Base-by-base conservation (phyloP, 345 rosid genomes). In the Citrus mangshanensis region DNA sequence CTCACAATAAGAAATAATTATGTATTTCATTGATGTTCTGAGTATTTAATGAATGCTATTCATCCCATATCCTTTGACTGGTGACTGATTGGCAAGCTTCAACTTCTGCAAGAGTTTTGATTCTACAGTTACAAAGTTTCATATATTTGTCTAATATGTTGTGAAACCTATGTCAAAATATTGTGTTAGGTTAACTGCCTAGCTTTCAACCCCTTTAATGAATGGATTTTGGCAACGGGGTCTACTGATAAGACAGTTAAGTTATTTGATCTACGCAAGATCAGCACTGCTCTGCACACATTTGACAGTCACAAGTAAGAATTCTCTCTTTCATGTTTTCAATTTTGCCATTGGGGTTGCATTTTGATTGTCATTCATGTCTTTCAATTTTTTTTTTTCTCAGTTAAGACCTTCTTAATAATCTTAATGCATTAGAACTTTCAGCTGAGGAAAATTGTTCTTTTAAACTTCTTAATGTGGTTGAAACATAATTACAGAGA, bases 231-330 rank as follows among this genome's bases (percentile, higher is more conserved):
- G 82, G 98, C 98, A 2, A 97, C 99, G 25, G 98, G 99, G 16
- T 97, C 99, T 78, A 97, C 99, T 70, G 99, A 94, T 82, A 97
- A 93, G 88, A 97, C 97, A 28, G 99, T 94, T 73, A 97, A 94
- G 88, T 76, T 97, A 69, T 94, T 97, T 81, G 99, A 97, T 83
- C 81, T 94, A 51, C 95, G 98, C 85, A 94, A 92, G 90, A 90
- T 97, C 85, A 87, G 75, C 83, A 85, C 81, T 3, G 93, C 97
- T 22, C 97, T 97, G 76, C 98, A 97, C 86, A 91, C 98, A 40
- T 97, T 97, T 79, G 97, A 93, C 38, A 92, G 95, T 79, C 98
- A 97, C 89, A 97, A 92, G 98, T 97, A 83, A 91, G 95, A 77
- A 66, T 27, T 76, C 49, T 51, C 56, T 32, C 25, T 65, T 55